phyloP scores from a whole-genome alignment of 1,284 basidiomycete genomes.

The Acaromyces ingoldii region DNA sequence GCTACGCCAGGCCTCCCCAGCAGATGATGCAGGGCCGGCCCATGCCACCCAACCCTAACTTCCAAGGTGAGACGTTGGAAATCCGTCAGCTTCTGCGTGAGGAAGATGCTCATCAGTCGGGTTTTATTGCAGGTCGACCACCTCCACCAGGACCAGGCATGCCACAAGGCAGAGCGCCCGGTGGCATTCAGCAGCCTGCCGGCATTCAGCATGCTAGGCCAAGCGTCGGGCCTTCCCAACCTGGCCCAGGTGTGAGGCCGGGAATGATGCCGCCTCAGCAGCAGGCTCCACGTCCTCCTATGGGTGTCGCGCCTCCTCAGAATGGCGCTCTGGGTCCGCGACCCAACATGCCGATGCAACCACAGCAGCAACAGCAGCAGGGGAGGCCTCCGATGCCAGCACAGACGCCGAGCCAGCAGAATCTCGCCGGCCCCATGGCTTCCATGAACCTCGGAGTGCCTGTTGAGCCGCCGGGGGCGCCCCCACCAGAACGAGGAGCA shows the following conservation, averaged over 20 bases:
- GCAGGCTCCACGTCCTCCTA: not conserved
- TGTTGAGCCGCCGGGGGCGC: conserved; percentile 12
- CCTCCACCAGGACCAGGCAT: not conserved
- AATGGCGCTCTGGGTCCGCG: too few species aligned
- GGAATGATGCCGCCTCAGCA: conserved; percentile 2
- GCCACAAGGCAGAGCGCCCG: not conserved
- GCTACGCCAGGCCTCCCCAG: too few species aligned
- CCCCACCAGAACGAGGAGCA: conserved; percentile 7
- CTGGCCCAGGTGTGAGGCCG: not conserved
- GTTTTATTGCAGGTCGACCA: not conserved
- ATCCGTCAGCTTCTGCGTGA: not conserved
- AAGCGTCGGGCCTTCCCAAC: not conserved
- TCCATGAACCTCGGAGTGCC: conserved; percentile 18
- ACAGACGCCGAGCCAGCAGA: not conserved
- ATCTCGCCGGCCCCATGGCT: conserved; percentile 25
- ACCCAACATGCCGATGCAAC: conserved; percentile 8
- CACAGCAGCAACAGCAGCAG: conserved; percentile 15
- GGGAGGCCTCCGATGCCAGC: conserved; percentile 1
- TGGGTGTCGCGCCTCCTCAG: conserved; percentile 2
- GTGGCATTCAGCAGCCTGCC: not conserved
- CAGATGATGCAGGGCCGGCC: not conserved
- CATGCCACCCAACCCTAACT: not conserved
- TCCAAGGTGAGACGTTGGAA: not conserved
- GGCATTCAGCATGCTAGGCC: not conserved
- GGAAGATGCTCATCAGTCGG: not conserved